Evolutionary conservation across 805 yeast species (phyloP), one percentile per base, ranked within the genome.

Genomic region (Debaryomyces tyrocola): DNA sequence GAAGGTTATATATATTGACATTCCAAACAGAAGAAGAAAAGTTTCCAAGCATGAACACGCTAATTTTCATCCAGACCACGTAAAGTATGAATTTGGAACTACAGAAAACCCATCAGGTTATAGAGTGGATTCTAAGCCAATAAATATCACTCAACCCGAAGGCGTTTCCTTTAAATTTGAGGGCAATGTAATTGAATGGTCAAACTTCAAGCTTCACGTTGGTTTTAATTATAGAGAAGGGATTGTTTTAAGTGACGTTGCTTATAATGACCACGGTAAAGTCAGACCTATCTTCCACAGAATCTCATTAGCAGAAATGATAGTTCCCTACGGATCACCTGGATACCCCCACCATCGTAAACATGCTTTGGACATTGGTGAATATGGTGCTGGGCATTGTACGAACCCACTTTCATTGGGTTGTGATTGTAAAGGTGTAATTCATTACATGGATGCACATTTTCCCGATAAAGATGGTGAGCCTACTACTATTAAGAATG

Each of bases 151-250:
- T 43, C 94, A 87, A 67, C 94, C 94, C 49, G 85, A 85, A 53
- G 94, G 94, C 47, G 92, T 86, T 45, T 84, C 90, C 4, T 87
- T 87, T 75, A 76, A 76, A 55, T 75, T 86, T 82, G 74, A 75
- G 46, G 90, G 88, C 44, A 77, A 84, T 59, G 74, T 80, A 44
- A 82, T 87, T 77, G 77, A 76, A 51, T 87, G 94, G 94, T 82
- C 85, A 53, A 87, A 86, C 71, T 87, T 80, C 75, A 75, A 79
- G 51, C 75, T 87, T 73, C 92, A 87, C 67, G 73, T 87, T 64
- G 94, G 94, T 33, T 87, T 87, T 79, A 87, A 87, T 74, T 84
- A 85, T 73, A 79, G 92, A 72, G 94, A 87, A 67, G 94, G 94
- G 53, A 83, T 87, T 63, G 92, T 87, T 27, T 75, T 87, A 52